These are phyloP conservation scores for Rubia occidens DNA, from an alignment of 305 asterid genomes.

Conservation along the genomic window DNA sequence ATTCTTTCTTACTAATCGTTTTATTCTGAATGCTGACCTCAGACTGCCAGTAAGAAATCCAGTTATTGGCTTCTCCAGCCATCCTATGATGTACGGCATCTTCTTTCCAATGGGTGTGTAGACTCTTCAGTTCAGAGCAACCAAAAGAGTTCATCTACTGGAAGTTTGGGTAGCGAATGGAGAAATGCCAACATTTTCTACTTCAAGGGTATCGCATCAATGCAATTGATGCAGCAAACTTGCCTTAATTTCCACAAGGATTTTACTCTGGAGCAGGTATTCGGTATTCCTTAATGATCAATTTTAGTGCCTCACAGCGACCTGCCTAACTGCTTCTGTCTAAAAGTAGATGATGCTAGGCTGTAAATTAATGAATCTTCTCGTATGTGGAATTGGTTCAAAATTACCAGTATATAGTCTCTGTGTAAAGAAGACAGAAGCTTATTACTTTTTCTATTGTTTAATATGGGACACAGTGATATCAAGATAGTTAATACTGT, in stretches of 20 bases:
- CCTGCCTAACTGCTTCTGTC: neutral
- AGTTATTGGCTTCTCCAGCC: constrained; percentile 76
- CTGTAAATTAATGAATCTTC: neutral
- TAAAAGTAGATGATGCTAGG: neutral
- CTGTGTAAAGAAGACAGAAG: no score
- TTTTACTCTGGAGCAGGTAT: constrained; percentile 73
- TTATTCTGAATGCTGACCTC: constrained; percentile 9
- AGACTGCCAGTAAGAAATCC: constrained; percentile 27
- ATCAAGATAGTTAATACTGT: neutral
- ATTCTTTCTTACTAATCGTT: constrained; percentile 12
- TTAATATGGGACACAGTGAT: neutral
- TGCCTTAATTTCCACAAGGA: constrained; percentile 69
- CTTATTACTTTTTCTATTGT: neutral
- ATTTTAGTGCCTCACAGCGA: neutral
- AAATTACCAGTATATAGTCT: no score
- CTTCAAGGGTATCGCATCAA: constrained; percentile 76
- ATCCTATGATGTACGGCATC: constrained; percentile 62
- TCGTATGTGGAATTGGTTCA: no score
- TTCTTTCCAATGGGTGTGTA: constrained; percentile 38
- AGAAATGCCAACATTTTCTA: constrained; percentile 56
- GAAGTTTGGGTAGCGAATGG: constrained; percentile 41
- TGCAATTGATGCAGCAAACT: constrained; percentile 50
- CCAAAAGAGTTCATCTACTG: constrained; percentile 28
- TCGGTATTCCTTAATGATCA: constrained; percentile 32
- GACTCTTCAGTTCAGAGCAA: constrained; percentile 21